Evolutionary conservation across 129 eudicot genomes (phyloP).

Genomic region (Chrysanthemum lavandulifolium): DNA sequence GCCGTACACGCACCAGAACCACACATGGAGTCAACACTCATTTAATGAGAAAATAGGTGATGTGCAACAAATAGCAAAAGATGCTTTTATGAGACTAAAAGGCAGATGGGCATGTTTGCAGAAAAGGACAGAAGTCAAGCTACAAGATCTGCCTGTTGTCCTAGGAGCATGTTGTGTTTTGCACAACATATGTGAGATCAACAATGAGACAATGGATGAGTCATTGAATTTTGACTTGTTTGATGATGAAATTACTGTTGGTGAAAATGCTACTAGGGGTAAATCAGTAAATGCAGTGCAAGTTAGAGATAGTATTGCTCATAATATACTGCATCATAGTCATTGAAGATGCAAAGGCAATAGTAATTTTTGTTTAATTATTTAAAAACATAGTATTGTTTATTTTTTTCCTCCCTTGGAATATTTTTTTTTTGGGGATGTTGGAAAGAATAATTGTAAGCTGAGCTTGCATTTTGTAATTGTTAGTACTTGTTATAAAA

Average conservation of each 20-base stretch:
- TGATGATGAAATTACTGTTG: constrained; percentile 55
- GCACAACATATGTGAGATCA: constrained; percentile 77
- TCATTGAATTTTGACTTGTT: constrained; percentile 50
- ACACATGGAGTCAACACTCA: constrained; percentile 70
- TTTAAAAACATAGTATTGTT: background rate
- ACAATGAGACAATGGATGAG: constrained; percentile 42
- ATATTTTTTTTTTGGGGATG: background rate
- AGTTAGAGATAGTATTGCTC: constrained; percentile 73
- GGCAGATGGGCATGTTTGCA: constrained; percentile 76
- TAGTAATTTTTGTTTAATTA: constrained; percentile 9
- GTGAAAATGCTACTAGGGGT: constrained; percentile 38
- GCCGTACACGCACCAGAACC: constrained; percentile 62
- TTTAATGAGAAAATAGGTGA: constrained; percentile 62
- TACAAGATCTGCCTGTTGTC: constrained; percentile 74
- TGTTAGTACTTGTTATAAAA: background rate
- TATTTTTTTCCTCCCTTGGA: background rate
- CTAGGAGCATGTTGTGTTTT: constrained; percentile 79
- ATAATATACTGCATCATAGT: constrained; percentile 52
- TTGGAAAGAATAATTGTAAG: constrained; percentile 5
- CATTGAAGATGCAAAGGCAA: background rate
- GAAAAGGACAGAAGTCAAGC: constrained; percentile 79
- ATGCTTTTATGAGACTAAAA: constrained; percentile 63
- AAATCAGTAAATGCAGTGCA: constrained; percentile 46
- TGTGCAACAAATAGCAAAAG: constrained; percentile 53
- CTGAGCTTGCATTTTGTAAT: background rate